Conservation (phyloP, 2,329 filamentous ascomycete genomes). For the Fusarium sp. region DNA sequence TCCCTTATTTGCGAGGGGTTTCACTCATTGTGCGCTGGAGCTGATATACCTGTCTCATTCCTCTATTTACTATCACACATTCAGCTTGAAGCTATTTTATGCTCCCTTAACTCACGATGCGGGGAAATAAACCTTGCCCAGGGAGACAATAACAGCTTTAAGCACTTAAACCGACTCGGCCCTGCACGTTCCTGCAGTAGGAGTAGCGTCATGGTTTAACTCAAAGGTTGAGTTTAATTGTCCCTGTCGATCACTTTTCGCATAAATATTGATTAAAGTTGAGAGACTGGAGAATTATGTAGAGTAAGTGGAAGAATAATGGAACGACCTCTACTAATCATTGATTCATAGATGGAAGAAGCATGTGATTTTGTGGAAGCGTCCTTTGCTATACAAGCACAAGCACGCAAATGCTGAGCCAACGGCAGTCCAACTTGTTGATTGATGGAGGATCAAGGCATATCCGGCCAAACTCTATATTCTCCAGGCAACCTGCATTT, state of each 20-base stretch:
- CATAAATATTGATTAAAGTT: not conserved
- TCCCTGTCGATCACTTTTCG: constrained; percentile 6
- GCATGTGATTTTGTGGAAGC: not conserved
- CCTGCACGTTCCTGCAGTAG: constrained; percentile 22
- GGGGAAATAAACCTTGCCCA: constrained; percentile 10
- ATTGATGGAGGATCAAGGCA: not conserved
- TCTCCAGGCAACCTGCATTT: not conserved
- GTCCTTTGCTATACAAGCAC: not conserved
- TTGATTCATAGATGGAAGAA: not conserved
- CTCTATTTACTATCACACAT: not conserved
- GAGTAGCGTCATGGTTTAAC: constrained; percentile 34
- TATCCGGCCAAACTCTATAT: not conserved
- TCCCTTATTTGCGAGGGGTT: not conserved
- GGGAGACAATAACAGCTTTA: not conserved
- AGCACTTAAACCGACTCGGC: not conserved
- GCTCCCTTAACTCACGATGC: not conserved
- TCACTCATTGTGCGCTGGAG: not conserved
- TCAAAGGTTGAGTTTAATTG: constrained; percentile 24
- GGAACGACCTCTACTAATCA: not conserved
- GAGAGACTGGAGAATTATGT: not conserved
- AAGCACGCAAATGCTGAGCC: not conserved
- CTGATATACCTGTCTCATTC: not conserved
- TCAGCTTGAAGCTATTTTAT: not conserved
- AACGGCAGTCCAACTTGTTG: not conserved
- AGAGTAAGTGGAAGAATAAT: not conserved